A percentile compares a stretch with the other conserved stretches of the same genome.
These are phyloP conservation scores for Silene uniflora DNA, from an alignment of 148 eudicot species.

Conservation along the genomic window DNA sequence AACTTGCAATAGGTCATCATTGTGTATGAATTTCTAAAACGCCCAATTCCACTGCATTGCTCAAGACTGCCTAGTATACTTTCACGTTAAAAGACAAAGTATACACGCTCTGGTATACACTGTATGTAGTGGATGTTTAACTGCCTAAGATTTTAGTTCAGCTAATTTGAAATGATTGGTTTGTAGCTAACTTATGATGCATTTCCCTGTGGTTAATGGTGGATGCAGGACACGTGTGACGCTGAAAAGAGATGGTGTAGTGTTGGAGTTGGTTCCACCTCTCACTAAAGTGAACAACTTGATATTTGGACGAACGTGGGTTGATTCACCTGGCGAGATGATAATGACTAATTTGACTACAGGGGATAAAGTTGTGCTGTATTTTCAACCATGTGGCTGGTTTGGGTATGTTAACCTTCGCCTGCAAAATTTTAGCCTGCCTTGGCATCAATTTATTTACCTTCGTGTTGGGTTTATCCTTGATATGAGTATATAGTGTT, in stretches of 20 bases:
- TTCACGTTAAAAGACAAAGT: background rate
- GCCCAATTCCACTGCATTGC: background rate
- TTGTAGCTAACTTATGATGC: background rate
- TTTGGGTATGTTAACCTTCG: slow-evolving; percentile 62
- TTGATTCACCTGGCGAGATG: slow-evolving; percentile 97
- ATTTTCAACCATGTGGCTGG: slow-evolving; percentile 98
- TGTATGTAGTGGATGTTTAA: background rate
- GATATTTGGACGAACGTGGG: slow-evolving; percentile 96
- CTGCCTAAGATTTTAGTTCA: slow-evolving; percentile 5
- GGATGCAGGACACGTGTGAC: slow-evolving; percentile 71
- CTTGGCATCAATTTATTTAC: background rate
- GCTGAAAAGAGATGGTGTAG: slow-evolving; percentile 72
- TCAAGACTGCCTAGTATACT: background rate
- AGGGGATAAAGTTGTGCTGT: slow-evolving; percentile 88
- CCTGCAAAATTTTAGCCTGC: background rate
- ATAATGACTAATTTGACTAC: slow-evolving; percentile 77
- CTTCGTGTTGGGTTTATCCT: background rate
- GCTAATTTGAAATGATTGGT: background rate
- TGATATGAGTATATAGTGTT: background rate
- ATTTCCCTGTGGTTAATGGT: slow-evolving; percentile 3
- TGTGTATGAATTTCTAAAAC: background rate
- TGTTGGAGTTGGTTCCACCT: slow-evolving; percentile 94
- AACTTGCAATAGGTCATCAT: background rate
- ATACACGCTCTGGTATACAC: background rate
- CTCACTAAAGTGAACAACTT: slow-evolving; percentile 88